Conservation (phyloP, 176 grass and related monocot species). For the Eragrostis curvula region DNA sequence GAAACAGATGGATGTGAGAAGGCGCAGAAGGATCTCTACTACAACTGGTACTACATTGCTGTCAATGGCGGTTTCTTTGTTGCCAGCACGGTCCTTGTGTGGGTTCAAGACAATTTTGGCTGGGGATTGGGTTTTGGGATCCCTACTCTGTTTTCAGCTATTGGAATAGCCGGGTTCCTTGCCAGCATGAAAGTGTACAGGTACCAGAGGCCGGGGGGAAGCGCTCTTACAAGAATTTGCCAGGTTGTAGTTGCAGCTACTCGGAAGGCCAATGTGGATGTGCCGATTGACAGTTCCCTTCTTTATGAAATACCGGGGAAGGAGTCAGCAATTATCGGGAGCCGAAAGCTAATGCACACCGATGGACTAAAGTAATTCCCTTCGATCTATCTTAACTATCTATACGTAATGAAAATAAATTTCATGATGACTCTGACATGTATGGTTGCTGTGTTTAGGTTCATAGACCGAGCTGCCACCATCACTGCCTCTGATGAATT, state of each 20-base stretch:
- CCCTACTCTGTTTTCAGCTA: constrained; percentile 31
- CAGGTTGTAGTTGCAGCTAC: constrained; percentile 51
- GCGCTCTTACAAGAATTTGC: constrained; percentile 41
- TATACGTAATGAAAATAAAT: neutral
- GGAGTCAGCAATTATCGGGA: constrained; percentile 16
- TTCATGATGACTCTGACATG: neutral
- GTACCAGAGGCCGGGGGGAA: constrained; percentile 31
- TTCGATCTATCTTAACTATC: neutral
- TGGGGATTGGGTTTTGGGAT: constrained; percentile 55
- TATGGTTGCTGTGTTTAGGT: constrained; percentile 11
- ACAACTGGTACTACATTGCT: constrained; percentile 47
- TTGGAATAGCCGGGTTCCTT: constrained; percentile 40
- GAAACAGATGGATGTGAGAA: constrained; percentile 45
- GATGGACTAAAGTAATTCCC: constrained; percentile 12
- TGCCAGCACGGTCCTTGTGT: constrained; percentile 18
- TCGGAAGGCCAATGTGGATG: constrained; percentile 27
- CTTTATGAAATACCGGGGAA: constrained; percentile 38
- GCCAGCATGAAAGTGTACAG: constrained; percentile 30
- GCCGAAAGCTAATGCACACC: constrained; percentile 38
- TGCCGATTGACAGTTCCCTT: constrained; percentile 28
- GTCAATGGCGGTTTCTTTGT: constrained; percentile 40
- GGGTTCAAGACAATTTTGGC: constrained; percentile 49
- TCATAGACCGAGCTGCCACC: constrained; percentile 61
- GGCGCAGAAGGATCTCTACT: constrained; percentile 50
- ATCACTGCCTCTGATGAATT: constrained; percentile 7